Percentiles rank a stretch among this genome's conserved stretches.
These are phyloP conservation scores for Hibiscus syriacus DNA, from an alignment of 345 rosid genomes.

Conservation along the genomic window DNA sequence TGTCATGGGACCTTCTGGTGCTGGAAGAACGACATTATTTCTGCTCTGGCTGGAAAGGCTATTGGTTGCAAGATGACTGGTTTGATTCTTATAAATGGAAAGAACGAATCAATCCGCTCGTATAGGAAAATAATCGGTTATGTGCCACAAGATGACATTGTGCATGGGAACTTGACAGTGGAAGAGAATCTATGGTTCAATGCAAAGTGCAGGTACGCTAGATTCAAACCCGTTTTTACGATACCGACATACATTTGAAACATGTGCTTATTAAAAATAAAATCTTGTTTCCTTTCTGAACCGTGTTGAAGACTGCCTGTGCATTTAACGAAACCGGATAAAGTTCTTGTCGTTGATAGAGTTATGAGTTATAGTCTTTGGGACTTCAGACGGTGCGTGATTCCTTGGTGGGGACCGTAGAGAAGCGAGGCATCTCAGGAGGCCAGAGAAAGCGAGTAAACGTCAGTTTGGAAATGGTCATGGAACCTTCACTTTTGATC, in stretches of 20 bases:
- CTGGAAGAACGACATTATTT: constrained; percentile 90
- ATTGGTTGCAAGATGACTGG: constrained; percentile 67
- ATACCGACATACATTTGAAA: neutral
- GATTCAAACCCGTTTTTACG: neutral
- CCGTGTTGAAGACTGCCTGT: constrained; percentile 51
- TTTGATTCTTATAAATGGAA: constrained; percentile 66
- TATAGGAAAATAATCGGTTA: constrained; percentile 82
- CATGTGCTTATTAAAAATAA: neutral
- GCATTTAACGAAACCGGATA: constrained; percentile 52
- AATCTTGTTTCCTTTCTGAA: neutral
- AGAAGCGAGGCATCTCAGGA: constrained; percentile 93
- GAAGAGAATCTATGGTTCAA: constrained; percentile 97
- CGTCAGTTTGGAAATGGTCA: constrained; percentile 94
- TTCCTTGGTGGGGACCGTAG: constrained; percentile 90
- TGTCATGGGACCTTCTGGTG: constrained; percentile 99
- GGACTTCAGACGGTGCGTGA: constrained; percentile 78
- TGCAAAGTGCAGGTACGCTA: constrained; percentile 67
- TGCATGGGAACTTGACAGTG: constrained; percentile 93
- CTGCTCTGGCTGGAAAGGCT: constrained; percentile 86
- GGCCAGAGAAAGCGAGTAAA: constrained; percentile 95
- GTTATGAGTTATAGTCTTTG: constrained; percentile 74
- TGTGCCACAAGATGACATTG: constrained; percentile 94
- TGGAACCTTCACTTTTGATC: constrained; percentile 92
- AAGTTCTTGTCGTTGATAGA: constrained; percentile 86
- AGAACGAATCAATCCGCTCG: constrained; percentile 59